phyloP scores from a whole-genome alignment of 2,329 filamentous ascomycete species.

The Fonsecaea pedrosoi region DNA sequence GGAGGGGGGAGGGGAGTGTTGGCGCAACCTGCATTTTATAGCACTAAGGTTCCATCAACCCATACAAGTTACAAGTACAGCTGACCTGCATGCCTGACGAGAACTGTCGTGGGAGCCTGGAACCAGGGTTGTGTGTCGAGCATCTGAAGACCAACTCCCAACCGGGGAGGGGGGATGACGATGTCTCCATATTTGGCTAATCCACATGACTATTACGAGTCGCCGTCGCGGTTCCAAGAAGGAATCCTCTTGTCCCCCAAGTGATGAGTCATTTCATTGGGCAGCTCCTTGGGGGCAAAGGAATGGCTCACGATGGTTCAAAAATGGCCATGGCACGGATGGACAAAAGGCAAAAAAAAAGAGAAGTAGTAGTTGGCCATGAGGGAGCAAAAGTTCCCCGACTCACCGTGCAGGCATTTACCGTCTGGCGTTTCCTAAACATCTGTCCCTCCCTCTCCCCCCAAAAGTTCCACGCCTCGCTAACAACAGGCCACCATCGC shows the following conservation, averaged over 20 bases:
- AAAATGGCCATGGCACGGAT: not conserved
- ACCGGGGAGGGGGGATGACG: too few relatives aligned
- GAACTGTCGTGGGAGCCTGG: conserved; percentile 22
- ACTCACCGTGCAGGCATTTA: not conserved
- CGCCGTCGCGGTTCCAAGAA: not conserved
- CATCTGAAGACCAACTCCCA: not conserved
- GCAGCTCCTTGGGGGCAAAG: conserved; percentile 3
- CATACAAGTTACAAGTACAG: not conserved
- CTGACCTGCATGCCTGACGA: conserved; percentile 1
- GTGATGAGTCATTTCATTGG: conserved; percentile 16
- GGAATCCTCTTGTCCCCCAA: conserved; percentile 3
- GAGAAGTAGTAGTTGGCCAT: too few relatives aligned
- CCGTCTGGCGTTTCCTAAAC: not conserved
- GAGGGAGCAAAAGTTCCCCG: conserved; percentile 14
- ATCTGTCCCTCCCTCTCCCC: not conserved
- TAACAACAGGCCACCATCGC: not conserved
- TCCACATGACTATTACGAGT: conserved; percentile 16
- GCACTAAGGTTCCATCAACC: not conserved
- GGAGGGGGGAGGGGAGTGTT: not conserved
- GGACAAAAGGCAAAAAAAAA: not conserved
- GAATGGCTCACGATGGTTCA: conserved; percentile 1
- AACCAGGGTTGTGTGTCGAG: conserved; percentile 1
- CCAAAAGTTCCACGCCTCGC: conserved; percentile 4
- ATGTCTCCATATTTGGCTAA: conserved; percentile 8
- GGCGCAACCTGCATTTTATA: not conserved